These are phyloP conservation scores for Plectosphaerella sp. DNA, from an alignment of 2,329 filamentous ascomycete genomes.

Conservation along the genomic window DNA sequence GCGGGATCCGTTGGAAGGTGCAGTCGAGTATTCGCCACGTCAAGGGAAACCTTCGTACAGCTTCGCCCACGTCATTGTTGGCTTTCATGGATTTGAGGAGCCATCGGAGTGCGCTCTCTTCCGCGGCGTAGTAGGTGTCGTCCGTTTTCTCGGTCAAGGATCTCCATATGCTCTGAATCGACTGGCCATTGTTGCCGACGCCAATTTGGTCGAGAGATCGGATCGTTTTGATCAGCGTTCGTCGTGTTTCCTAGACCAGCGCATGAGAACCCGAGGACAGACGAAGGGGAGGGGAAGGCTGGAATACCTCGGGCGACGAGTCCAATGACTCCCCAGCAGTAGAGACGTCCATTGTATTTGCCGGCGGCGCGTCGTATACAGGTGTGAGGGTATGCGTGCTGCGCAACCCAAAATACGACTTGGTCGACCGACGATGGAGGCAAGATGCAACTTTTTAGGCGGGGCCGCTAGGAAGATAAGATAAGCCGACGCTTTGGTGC, in stretches of 20 bases:
- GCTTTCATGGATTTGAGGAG: slow-evolving; percentile 58
- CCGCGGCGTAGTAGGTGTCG: slow-evolving; percentile 44
- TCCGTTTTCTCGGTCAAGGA: slow-evolving; percentile 36
- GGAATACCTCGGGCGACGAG: too few species aligned
- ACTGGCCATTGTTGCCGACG: slow-evolving; percentile 37
- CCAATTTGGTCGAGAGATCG: slow-evolving; percentile 51
- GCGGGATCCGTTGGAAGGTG: slow-evolving; percentile 60
- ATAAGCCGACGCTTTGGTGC: too few species aligned
- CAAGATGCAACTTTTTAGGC: too few species aligned
- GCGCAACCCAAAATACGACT: too few species aligned
- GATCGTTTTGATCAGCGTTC: slow-evolving; percentile 45
- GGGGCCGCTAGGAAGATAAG: too few species aligned
- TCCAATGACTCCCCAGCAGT: too few species aligned
- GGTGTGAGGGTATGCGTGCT: too few species aligned
- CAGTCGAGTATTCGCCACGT: slow-evolving; percentile 59
- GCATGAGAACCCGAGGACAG: too few species aligned
- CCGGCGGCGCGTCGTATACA: too few species aligned
- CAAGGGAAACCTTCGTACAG: slow-evolving; percentile 48
- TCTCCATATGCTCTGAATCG: slow-evolving; percentile 45
- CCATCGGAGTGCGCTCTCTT: slow-evolving; percentile 57
- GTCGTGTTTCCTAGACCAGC: background rate
- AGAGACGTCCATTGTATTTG: too few species aligned
- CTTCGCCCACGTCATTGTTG: slow-evolving; percentile 37
- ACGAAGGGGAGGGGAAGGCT: too few species aligned
- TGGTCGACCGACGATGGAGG: too few species aligned